Conservation (phyloP, 139 green algal genomes). For the Monoraphidium neglectum region DNA sequence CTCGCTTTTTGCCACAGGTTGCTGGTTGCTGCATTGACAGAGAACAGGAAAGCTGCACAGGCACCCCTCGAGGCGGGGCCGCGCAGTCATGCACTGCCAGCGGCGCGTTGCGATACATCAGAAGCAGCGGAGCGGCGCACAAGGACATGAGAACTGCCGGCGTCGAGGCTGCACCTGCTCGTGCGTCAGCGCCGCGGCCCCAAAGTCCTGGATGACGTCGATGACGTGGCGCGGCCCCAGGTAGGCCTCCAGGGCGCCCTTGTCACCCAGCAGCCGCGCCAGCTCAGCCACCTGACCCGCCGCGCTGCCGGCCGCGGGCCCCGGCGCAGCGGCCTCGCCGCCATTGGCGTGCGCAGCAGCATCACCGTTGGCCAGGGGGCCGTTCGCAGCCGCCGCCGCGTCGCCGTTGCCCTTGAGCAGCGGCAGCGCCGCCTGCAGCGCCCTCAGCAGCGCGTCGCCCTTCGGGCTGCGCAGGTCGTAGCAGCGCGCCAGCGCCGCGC, state of each 20-base stretch:
- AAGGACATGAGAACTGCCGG: neutral
- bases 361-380: neutral
- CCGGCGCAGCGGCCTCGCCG: too few species aligned
- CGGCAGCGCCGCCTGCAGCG: conserved; percentile 9
- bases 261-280: conserved; percentile 35
- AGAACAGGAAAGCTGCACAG: neutral
- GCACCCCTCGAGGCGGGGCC: neutral
- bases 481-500: conserved; percentile 64
- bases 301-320: neutral
- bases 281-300: conserved; percentile 18
- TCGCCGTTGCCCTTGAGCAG: too few species aligned
- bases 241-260: conserved; percentile 45
- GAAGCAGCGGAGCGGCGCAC: neutral
- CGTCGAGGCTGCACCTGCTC: conserved; percentile 9
- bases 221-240: conserved; percentile 67
- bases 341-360: neutral
- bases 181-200: conserved; percentile 10
- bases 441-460: conserved; percentile 34
- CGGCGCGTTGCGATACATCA: neutral
- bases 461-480: conserved; percentile 71
- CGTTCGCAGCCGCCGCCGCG: conserved; percentile 14
- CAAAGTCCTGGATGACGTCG: conserved; percentile 75
- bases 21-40: too few species aligned
- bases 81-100: neutral
- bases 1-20: too few species aligned